phyloP scores from a whole-genome alignment of 257 asterid species.

The Nicotiana attenuata region DNA sequence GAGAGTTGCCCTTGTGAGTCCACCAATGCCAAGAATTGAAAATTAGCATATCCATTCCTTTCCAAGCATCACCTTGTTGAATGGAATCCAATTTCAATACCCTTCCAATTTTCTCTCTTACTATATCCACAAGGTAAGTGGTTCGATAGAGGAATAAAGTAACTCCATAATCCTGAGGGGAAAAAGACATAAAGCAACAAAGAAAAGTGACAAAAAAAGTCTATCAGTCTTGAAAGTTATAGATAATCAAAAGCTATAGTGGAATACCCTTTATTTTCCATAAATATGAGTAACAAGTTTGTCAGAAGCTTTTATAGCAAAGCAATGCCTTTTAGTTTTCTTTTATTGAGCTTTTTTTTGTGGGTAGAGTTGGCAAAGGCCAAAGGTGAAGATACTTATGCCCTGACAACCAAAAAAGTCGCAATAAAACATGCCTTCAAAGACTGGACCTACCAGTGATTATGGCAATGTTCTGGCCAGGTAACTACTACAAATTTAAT shows the following conservation, averaged over 20 bases:
- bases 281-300: not conserved
- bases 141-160: constrained; percentile 46
- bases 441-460: constrained; percentile 11
- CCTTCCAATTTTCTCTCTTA: constrained; percentile 43
- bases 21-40: constrained; percentile 91
- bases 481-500: not conserved
- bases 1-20: constrained; percentile 66
- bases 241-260: not conserved
- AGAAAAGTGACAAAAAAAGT: not conserved
- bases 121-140: constrained; percentile 64
- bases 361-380: not conserved
- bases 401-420: not conserved
- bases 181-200: not conserved
- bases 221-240: not conserved
- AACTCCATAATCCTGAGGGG: constrained; percentile 58
- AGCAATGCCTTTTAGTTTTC: not conserved
- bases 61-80: constrained; percentile 67
- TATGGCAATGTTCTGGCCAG: not conserved
- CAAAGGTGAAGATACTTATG: not conserved
- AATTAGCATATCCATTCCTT: constrained; percentile 71
- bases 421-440: not conserved
- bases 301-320: not conserved
- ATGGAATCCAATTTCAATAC: constrained; percentile 57
- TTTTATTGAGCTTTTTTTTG: not conserved
- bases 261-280: not conserved